A percentile compares a stretch with the other conserved stretches of the same genome.
Conservation (phyloP, 2,329 filamentous ascomycete species). For the Hymenoscyphus albidus region DNA sequence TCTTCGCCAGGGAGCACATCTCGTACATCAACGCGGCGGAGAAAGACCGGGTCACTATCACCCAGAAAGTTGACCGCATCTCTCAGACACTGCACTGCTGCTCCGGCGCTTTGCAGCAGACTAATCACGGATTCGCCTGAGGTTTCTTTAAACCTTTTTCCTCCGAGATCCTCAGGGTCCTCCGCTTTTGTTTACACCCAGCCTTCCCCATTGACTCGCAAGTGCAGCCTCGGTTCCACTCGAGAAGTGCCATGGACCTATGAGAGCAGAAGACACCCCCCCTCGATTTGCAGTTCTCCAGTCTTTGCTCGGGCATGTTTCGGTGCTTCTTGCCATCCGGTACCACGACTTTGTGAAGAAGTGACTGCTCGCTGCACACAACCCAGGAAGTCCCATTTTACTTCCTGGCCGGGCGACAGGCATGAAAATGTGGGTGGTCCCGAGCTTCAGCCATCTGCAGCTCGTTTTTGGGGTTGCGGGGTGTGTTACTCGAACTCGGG, state of each 20-base stretch:
- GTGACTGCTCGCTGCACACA: neutral
- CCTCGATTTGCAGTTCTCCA: neutral
- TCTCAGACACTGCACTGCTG: neutral
- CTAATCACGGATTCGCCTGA: neutral
- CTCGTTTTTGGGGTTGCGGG: neutral
- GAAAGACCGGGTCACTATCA: constrained; percentile 1
- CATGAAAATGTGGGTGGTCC: neutral
- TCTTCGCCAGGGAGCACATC: neutral
- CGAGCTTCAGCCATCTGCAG: neutral
- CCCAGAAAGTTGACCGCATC: neutral
- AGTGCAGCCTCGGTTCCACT: neutral
- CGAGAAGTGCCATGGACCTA: neutral
- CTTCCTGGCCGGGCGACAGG: neutral
- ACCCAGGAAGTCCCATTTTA: neutral
- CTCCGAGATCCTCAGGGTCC: neutral
- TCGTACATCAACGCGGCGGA: neutral
- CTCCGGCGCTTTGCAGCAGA: too few species aligned
- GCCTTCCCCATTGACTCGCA: constrained; percentile 4
- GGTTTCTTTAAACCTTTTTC: neutral
- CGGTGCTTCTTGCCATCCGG: constrained; percentile 1
- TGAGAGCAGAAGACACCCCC: neutral
- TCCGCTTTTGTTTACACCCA: neutral
- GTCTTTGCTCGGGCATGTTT: neutral
- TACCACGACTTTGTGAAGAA: neutral
- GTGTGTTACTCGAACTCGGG: neutral